These are phyloP conservation scores for Albatrellus sp. DNA, from an alignment of 1,284 basidiomycete genomes.

Conservation along the genomic window DNA sequence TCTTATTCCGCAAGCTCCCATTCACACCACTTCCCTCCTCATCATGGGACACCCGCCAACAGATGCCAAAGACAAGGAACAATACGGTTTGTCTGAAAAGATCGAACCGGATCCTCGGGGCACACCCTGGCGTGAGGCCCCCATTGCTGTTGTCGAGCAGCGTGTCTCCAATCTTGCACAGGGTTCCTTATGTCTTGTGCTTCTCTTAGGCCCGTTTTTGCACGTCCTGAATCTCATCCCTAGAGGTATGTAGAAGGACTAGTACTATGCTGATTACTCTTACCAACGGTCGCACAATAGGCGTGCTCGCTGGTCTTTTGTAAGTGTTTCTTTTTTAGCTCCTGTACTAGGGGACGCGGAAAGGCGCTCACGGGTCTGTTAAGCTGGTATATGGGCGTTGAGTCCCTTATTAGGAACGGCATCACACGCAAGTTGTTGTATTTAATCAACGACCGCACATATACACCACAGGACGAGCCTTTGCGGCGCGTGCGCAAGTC, in stretches of 20 bases:
- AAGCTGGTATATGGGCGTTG: constrained; percentile 86
- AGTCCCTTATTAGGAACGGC: constrained; percentile 73
- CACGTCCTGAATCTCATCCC: constrained; percentile 71
- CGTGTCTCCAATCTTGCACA: constrained; percentile 81
- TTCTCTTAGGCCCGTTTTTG: constrained; percentile 74
- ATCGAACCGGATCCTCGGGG: constrained; percentile 14
- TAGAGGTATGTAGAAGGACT: constrained; percentile 28
- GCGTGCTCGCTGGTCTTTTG: constrained; percentile 67
- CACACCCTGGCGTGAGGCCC: constrained; percentile 36
- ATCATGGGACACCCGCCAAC: constrained; percentile 50
- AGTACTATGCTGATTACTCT: neutral
- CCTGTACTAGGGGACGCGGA: neutral
- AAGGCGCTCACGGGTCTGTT: neutral
- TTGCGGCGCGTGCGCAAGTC: constrained; percentile 65
- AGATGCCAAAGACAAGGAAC: constrained; percentile 26
- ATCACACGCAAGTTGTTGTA: constrained; percentile 80
- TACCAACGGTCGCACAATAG: constrained; percentile 15
- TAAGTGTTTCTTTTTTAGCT: constrained; percentile 24
- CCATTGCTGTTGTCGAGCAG: constrained; percentile 79
- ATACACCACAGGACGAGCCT: constrained; percentile 57
- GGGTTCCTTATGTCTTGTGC: constrained; percentile 67
- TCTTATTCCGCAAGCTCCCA: constrained; percentile 91
- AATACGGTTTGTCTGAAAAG: neutral
- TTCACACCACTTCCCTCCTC: constrained; percentile 81
- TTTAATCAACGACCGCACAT: constrained; percentile 62